A percentile compares a stretch with the other conserved stretches of the same genome.
phyloP scores from a whole-genome alignment of 2,329 filamentous ascomycete genomes.

The Epichloe gansuensis region DNA sequence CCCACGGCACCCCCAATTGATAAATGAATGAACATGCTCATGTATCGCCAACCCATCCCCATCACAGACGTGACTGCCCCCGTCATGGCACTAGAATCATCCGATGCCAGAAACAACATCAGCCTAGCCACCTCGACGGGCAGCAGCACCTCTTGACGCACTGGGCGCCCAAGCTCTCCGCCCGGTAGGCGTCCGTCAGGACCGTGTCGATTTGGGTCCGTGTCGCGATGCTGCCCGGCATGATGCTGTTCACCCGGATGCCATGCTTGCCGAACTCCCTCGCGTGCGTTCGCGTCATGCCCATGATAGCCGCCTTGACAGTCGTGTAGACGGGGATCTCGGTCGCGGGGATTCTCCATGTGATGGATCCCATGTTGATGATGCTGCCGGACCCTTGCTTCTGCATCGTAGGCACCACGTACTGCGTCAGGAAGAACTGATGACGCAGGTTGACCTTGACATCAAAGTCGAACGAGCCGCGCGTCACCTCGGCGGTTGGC shows the following conservation, averaged over 20 bases:
- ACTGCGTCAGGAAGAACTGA: conserved; percentile 57
- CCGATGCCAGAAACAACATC: conserved; percentile 32
- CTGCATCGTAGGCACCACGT: conserved; percentile 49
- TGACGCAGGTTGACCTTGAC: conserved; percentile 34
- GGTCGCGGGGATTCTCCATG: conserved; percentile 30
- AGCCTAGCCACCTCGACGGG: conserved; percentile 34
- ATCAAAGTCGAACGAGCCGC: conserved; percentile 29
- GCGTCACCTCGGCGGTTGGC: conserved; percentile 23
- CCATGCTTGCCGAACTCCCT: conserved; percentile 37
- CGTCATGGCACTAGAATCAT: conserved; percentile 35
- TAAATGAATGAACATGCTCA: neutral
- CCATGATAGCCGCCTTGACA: conserved; percentile 43
- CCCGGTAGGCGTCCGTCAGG: conserved; percentile 28
- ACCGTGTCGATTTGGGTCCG: conserved; percentile 31
- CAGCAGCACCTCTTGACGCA: conserved; percentile 28
- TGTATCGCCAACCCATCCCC: conserved; percentile 18
- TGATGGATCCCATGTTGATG: conserved; percentile 41
- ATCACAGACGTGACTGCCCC: conserved; percentile 26
- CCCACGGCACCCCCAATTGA: too few relatives aligned
- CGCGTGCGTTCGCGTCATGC: conserved; percentile 42
- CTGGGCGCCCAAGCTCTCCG: conserved; percentile 28
- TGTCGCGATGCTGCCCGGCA: conserved; percentile 36
- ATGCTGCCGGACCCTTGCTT: conserved; percentile 32
- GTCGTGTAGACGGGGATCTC: conserved; percentile 35
- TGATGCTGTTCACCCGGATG: conserved; percentile 37